Evolutionary conservation across 306 rosid species (phyloP), one percentile per base, ranked within the genome.

Genomic region (Parietaria judaica): DNA sequence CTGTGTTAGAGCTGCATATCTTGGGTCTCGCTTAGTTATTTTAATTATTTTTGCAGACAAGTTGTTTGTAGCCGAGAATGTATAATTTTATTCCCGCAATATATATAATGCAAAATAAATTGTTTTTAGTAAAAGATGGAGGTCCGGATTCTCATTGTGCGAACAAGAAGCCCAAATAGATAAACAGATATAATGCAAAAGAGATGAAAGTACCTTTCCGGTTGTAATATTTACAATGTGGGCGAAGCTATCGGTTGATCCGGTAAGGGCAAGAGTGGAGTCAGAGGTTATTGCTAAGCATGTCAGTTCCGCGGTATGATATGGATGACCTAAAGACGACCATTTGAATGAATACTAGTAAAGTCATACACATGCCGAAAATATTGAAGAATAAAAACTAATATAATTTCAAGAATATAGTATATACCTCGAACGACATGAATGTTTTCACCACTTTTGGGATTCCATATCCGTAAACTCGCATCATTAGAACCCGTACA

Each of bases 401-500:
- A 8, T 41, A 41, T 51, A 57, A 46, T 54, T 63, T 62, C 11
- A 44, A 36, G 10, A 1, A 64, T 75, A n/a, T 84, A 36, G 10
- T 0, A 64, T 75, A n/a, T 84, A 92, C 99, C 99, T 63, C 65
- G 67, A 56, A 88, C 83, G 34, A 82, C 95, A 82, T 86, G 87
- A 78, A 81, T 84, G 76, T 66, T 86, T 68, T 92, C 88, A 13
- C 80, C 94, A 64, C 66, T 81, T 77, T 67, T 82, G 53, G 98
- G 95, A 72, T 92, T 88, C 98, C 98, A 88, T 77, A 84, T 67
- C 75, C 96, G 86, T 83, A 92, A 70, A 65, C 84, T 82, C 66
- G 96, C 89, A 79, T 92, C 99, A 6, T 79, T 83, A 36, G 95
- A 92, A 72, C 96, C 99, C 53, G 96, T 86, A 59, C 96, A 92